Base-by-base conservation (phyloP, 2,329 filamentous ascomycete genomes). In the Trichoderma sp. region DNA sequence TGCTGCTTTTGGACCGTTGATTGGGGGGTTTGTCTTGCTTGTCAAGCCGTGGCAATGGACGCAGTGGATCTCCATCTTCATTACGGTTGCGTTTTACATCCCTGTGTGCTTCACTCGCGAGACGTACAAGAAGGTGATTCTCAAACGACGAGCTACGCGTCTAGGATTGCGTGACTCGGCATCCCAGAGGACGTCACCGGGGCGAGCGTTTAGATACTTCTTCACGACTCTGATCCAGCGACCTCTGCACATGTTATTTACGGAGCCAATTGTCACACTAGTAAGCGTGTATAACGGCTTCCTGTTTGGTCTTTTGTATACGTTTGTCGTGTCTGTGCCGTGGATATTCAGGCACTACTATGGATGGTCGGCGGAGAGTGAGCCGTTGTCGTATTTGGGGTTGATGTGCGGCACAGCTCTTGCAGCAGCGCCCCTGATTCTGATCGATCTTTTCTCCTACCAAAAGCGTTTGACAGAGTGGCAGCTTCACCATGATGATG, bases 211-310 rank as follows among this genome's bases (percentile, higher is more conserved):
- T 68, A 76, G 80, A 21, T 78, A 80, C 68, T 81, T 81, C 73
- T 78, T 80, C 16, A 81, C 89, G 71, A 87, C 87, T 77, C 81
- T 88, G 75, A 88, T 90, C 77, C 86, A 88, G 67, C 87, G 93
- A 3, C 93, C 93, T 1, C 93, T 92, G 91, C 85, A 92, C 63
- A 87, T 94, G 71, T 87, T 94, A 8, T 92, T 94, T 85, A 85
- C 85, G 74, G 93, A 94, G 80, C 93, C 93, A 2, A 94, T 94
- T 79, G 92, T 94, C 31, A 81, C 92, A 12, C 83, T 93, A 4
- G 85, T 91, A 3, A 89, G 89, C 50, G 85, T 94, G 31, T 94
- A 93, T 84, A 89, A 92, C 85, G 91, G 91, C 75, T 91, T 90
- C 77, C 81, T 90, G 72, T 90, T 90, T 80, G 86, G 88, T 65